These are phyloP conservation scores for Cyclocybe cylindracea DNA, from an alignment of 768 basidiomycete species.

Conservation along the genomic window DNA sequence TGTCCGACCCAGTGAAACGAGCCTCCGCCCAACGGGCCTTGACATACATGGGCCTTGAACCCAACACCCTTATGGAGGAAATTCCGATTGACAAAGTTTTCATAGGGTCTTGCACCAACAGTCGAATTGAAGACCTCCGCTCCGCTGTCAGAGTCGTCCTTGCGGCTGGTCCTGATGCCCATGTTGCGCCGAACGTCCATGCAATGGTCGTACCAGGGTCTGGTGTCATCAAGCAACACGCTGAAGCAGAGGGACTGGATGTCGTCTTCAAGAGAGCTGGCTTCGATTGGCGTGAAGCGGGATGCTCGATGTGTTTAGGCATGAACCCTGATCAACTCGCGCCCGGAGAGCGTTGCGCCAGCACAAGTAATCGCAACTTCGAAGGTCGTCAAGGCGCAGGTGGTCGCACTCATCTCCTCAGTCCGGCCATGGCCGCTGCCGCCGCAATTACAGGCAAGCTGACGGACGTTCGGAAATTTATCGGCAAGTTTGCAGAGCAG, in stretches of 20 bases:
- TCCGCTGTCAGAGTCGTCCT: conserved; percentile 80
- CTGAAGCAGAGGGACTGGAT: conserved; percentile 88
- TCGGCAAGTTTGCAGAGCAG: conserved; percentile 47
- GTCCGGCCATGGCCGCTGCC: conserved; percentile 91
- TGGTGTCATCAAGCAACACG: conserved; percentile 87
- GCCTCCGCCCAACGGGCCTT: conserved; percentile 75
- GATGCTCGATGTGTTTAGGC: conserved; percentile 94
- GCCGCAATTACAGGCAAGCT: conserved; percentile 86
- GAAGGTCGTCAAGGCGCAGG: conserved; percentile 89
- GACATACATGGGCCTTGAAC: conserved; percentile 82
- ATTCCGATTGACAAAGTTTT: conserved; percentile 87
- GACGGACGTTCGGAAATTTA: conserved; percentile 80
- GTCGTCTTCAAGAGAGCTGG: conserved; percentile 86
- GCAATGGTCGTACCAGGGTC: conserved; percentile 95
- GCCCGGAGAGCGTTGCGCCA: conserved; percentile 84
- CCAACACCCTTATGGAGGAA: conserved; percentile 79
- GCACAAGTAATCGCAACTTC: conserved; percentile 92
- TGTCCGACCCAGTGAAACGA: conserved; percentile 65
- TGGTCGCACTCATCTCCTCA: conserved; percentile 86
- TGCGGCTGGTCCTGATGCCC: conserved; percentile 70
- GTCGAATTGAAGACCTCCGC: conserved; percentile 90
- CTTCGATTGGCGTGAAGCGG: conserved; percentile 94
- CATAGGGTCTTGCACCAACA: conserved; percentile 94
- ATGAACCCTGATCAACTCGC: conserved; percentile 94
- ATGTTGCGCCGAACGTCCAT: conserved; percentile 71